phyloP scores from a whole-genome alignment of 768 basidiomycete genomes.

The Pleurotus platypus region DNA sequence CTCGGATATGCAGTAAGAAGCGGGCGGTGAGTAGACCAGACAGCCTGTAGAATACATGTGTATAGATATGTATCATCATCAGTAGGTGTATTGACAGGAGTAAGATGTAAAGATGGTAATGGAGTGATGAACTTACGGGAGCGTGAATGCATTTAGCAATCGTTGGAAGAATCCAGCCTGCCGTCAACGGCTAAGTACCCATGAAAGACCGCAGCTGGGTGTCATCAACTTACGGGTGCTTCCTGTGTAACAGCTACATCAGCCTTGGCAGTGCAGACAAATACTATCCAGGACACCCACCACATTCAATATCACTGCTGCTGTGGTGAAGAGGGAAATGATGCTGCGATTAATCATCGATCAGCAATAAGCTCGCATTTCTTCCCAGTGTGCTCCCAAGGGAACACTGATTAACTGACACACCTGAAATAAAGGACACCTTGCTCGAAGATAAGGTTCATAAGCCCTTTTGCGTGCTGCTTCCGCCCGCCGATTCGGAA shows the following conservation, averaged over 20 bases:
- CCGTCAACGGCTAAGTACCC: not conserved
- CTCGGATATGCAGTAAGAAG: conserved; percentile 17
- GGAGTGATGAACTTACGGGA: not conserved
- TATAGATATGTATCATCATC: too few species aligned
- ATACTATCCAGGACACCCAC: conserved; percentile 14
- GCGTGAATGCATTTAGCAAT: not conserved
- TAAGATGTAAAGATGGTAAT: not conserved
- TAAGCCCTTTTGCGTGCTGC: conserved; percentile 15
- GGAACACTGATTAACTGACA: not conserved
- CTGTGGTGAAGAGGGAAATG: conserved; percentile 19
- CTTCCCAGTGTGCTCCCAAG: not conserved
- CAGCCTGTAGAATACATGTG: conserved; percentile 4
- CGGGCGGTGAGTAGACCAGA: conserved; percentile 21
- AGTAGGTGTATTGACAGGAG: too few species aligned
- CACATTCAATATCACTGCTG: conserved; percentile 20
- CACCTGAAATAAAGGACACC: conserved; percentile 26
- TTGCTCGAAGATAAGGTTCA: conserved; percentile 24
- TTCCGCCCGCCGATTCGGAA: conserved; percentile 16
- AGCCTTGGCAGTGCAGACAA: not conserved
- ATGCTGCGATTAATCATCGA: conserved; percentile 9
- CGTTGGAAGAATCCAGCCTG: conserved; percentile 24
- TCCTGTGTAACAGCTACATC: conserved; percentile 8
- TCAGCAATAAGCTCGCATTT: too few species aligned
- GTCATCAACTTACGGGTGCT: conserved; percentile 14
- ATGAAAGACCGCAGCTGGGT: not conserved